A percentile compares a stretch with the other conserved stretches of the same genome.
Evolutionary conservation across 257 asterid species (phyloP).

Genomic region (Solanum lignicaule): DNA sequence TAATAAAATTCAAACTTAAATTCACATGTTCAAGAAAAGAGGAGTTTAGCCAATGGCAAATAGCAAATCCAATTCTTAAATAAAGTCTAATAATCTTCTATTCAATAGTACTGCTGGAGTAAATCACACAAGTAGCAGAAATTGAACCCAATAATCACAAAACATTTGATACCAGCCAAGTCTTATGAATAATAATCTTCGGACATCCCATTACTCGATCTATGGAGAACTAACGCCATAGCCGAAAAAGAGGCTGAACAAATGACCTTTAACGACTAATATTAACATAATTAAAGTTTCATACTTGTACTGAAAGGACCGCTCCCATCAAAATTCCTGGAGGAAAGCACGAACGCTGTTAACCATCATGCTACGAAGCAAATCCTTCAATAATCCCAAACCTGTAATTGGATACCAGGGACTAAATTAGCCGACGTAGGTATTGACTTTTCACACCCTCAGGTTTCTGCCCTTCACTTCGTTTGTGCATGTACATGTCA

Average conservation of each 20-base stretch:
- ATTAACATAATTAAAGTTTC: not conserved
- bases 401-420: not conserved
- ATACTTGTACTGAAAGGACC: not conserved
- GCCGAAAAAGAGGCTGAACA: not conserved
- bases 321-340: not conserved
- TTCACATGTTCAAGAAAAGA: not conserved
- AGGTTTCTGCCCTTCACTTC: constrained; percentile 10
- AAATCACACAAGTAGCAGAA: not conserved
- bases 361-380: not conserved
- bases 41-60: not conserved
- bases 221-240: not conserved
- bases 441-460: constrained; percentile 22
- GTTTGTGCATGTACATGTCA: constrained; percentile 13
- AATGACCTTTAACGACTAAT: not conserved
- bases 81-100: not conserved
- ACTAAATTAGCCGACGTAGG: constrained; percentile 15
- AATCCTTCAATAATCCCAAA: not conserved
- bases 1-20: not conserved
- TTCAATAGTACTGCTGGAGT: not conserved
- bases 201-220: not conserved
- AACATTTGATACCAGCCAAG: not conserved
- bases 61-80: not conserved
- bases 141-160: not conserved
- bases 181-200: not conserved
- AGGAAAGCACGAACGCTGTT: not conserved